Base-by-base conservation (phyloP, 106 monocot species). In the Chionographis japonica region DNA sequence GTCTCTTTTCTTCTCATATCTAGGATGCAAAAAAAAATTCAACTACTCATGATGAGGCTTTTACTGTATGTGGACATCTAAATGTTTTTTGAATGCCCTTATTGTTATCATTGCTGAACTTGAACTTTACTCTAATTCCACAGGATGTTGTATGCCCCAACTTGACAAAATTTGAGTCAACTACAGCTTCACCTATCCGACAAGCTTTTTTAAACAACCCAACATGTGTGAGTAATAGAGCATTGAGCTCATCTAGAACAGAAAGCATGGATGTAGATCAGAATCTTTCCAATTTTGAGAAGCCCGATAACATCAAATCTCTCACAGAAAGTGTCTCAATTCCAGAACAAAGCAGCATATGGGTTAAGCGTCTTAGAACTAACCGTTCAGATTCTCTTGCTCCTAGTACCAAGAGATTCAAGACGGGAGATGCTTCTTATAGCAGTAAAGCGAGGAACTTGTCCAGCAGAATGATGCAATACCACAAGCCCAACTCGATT, bases 321-420 rank as follows among this genome's bases (percentile, higher is more conserved):
- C 50, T 43, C 13, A 12, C 2, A 3, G 63, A 60, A 61, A 43
- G 52, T 12, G 13, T 38, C 15, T 20, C 15, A 57, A 50, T 58
- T 50, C 40, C 49, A 19, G 80, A 90, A 37, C 53, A 42, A 62
- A 61, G 56, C 20, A 68, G 54, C 37, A 79, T 43, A 56, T 91
- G 91, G 91, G 17, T 91, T 15, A 87, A 87, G 37, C 86, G 91
- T 11, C 81, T 87, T 8, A 70, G 62, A 16, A 41, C 69, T 40
- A 37, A 58, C 51, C 51, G 68, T 65, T 51, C 73, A 40, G 70
- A 65, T 20, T 35, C 65, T 43, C 55, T 61, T 40, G 17, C 57
- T 6, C 38, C 64, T 39, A 60, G 53, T 37, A 54, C 54, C 0
- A 80, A 85, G 69, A 83, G 79, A 67, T 68, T 72, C 2, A 80